These are phyloP conservation scores for Spinellus fusiger DNA, from an alignment of 192 early-diverging fungal genomes.

Conservation along the genomic window DNA sequence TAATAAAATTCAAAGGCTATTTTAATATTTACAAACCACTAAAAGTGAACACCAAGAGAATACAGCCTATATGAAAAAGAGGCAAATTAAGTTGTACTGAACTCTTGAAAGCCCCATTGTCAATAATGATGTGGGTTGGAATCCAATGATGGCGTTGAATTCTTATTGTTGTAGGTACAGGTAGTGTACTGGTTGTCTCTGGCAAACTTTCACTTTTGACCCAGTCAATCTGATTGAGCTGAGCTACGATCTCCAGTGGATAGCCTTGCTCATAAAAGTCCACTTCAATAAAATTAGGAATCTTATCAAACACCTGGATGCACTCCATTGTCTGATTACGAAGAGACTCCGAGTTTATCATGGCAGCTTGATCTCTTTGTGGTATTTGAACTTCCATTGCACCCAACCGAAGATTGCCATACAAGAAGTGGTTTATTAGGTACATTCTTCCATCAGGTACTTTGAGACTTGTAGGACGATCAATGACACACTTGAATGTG, in stretches of 20 bases:
- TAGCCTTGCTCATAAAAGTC: constrained; percentile 63
- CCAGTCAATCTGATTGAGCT: constrained; percentile 46
- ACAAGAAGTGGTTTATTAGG: constrained; percentile 71
- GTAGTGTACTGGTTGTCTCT: background rate
- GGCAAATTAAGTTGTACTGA: background rate
- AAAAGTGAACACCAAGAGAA: background rate
- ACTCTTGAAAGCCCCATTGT: background rate
- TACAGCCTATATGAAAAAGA: background rate
- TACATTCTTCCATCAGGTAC: constrained; percentile 37
- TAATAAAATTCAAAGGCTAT: background rate
- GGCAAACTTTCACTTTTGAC: background rate
- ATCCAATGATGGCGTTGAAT: background rate
- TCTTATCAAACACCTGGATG: constrained; percentile 22
- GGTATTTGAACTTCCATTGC: constrained; percentile 37
- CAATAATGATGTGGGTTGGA: background rate
- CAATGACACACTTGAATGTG: constrained; percentile 47
- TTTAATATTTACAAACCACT: background rate
- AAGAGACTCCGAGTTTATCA: constrained; percentile 49
- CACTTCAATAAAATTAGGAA: constrained; percentile 64
- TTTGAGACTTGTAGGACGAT: constrained; percentile 34
- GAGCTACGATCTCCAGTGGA: constrained; percentile 40
- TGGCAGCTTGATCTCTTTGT: constrained; percentile 26
- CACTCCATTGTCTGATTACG: constrained; percentile 51
- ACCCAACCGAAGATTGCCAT: constrained; percentile 29
- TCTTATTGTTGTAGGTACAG: background rate